Percentiles rank a stretch among this genome's conserved stretches.
phyloP scores from a whole-genome alignment of 352 stramenopile species.

The Phytopythium vexans region DNA sequence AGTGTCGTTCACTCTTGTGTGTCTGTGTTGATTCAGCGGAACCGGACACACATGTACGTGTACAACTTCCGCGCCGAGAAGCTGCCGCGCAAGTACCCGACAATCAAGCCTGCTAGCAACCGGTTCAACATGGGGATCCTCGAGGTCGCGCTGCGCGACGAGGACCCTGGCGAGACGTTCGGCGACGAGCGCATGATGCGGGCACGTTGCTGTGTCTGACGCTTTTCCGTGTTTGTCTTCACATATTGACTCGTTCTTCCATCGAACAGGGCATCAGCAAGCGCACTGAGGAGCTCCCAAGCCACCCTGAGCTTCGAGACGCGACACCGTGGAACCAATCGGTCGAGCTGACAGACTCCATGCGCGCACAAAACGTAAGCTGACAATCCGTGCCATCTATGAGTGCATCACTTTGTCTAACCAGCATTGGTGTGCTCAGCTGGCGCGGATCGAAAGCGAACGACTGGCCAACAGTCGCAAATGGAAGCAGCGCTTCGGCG shows the following conservation, averaged over 20 bases:
- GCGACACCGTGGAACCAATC: constrained; percentile 65
- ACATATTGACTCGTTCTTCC: neutral
- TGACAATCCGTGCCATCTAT: neutral
- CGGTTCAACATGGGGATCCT: constrained; percentile 81
- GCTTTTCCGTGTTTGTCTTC: neutral
- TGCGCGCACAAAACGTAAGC: constrained; percentile 48
- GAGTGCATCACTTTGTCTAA: too few species aligned
- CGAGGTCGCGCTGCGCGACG: constrained; percentile 57
- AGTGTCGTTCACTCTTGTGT: constrained; percentile 2
- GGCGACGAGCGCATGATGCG: constrained; percentile 66
- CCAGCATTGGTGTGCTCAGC: constrained; percentile 19
- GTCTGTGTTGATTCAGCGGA: constrained; percentile 35
- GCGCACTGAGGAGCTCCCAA: constrained; percentile 71
- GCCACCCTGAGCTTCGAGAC: constrained; percentile 58
- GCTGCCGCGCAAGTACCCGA: constrained; percentile 76
- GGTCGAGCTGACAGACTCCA: constrained; percentile 37
- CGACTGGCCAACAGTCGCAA: constrained; percentile 40
- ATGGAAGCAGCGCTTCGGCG: constrained; percentile 40
- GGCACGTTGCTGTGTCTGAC: constrained; percentile 15
- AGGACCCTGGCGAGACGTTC: constrained; percentile 64
- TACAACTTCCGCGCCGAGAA: constrained; percentile 88
- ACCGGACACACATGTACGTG: constrained; percentile 73
- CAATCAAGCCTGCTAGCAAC: constrained; percentile 62
- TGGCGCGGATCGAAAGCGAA: constrained; percentile 26
- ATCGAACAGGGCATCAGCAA: constrained; percentile 55